These are phyloP conservation scores for Pleurotus djamor DNA, from an alignment of 768 basidiomycete species.

Conservation along the genomic window DNA sequence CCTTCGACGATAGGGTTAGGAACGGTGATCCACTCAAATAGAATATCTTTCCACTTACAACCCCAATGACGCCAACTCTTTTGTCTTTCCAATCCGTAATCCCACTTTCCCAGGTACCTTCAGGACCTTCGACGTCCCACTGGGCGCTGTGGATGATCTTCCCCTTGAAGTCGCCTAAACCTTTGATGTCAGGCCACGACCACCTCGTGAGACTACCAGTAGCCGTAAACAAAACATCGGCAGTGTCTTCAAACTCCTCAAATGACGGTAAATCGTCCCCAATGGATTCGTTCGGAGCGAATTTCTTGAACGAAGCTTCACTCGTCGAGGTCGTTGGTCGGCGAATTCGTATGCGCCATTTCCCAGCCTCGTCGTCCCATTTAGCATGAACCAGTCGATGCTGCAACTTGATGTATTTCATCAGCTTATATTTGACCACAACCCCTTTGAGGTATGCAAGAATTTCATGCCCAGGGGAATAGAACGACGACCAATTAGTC, in stretches of 20 bases:
- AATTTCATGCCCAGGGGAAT: slow-evolving; percentile 60
- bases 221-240: slow-evolving; percentile 58
- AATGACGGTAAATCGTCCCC: slow-evolving; percentile 13
- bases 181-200: slow-evolving; percentile 67
- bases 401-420: slow-evolving; percentile 48
- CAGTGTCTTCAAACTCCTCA: slow-evolving; percentile 49
- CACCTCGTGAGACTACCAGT: slow-evolving; percentile 53
- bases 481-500: slow-evolving; percentile 62
- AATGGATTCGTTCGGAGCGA: neutral
- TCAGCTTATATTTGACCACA: slow-evolving; percentile 55
- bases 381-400: slow-evolving; percentile 52
- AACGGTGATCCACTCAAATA: neutral
- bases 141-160: slow-evolving; percentile 60
- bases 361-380: slow-evolving; percentile 47
- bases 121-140: slow-evolving; percentile 43
- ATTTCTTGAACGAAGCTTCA: slow-evolving; percentile 7
- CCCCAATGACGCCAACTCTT: slow-evolving; percentile 56
- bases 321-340: slow-evolving; percentile 18
- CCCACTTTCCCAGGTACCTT: neutral
- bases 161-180: slow-evolving; percentile 55
- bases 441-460: slow-evolving; percentile 48
- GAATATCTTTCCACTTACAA: slow-evolving; percentile 32
- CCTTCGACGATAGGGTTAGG: slow-evolving; percentile 28
- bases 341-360: slow-evolving; percentile 55
- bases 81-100: slow-evolving; percentile 50